phyloP scores from a whole-genome alignment of 179 eudicot genomes.

The Nepenthes alata region DNA sequence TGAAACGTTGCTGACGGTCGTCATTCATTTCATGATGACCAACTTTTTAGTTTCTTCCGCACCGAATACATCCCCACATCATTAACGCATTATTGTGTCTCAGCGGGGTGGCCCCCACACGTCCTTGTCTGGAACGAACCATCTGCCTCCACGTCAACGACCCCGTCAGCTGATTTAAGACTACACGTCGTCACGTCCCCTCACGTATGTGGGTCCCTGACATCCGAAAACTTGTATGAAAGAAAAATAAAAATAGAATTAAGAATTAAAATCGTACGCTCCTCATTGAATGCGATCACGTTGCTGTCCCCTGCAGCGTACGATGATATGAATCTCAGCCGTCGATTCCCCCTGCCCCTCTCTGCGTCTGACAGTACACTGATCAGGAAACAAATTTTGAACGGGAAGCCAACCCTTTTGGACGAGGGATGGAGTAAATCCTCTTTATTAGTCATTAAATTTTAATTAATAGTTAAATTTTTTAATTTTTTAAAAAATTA shows the following conservation, averaged over 20 bases:
- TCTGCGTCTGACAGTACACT: not conserved
- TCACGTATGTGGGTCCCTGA: not conserved
- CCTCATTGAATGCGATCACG: slow-evolving; percentile 25
- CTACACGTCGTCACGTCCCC: slow-evolving; percentile 14
- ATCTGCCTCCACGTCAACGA: slow-evolving; percentile 7
- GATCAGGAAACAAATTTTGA: too few species aligned
- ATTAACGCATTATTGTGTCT: too few species aligned
- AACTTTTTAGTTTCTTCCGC: too few species aligned
- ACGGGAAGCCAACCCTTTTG: too few species aligned
- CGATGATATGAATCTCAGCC: slow-evolving; percentile 21
- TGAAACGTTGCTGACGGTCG: too few species aligned
- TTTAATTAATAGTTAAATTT: too few species aligned
- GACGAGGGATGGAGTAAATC: too few species aligned
- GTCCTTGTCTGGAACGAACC: not conserved
- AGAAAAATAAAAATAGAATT: not conserved
- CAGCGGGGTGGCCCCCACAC: too few species aligned
- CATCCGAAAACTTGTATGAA: not conserved
- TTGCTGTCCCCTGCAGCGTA: slow-evolving; percentile 18
- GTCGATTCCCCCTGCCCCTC: slow-evolving; percentile 8
- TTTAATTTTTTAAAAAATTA: too few species aligned
- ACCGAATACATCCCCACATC: too few species aligned
- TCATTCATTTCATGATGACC: too few species aligned
- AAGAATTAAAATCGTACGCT: slow-evolving; percentile 1
- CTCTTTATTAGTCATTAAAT: too few species aligned
- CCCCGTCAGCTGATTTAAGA: slow-evolving; percentile 5